Conservation (phyloP, 306 rosid genomes). For the Castanopsis chinensis region DNA sequence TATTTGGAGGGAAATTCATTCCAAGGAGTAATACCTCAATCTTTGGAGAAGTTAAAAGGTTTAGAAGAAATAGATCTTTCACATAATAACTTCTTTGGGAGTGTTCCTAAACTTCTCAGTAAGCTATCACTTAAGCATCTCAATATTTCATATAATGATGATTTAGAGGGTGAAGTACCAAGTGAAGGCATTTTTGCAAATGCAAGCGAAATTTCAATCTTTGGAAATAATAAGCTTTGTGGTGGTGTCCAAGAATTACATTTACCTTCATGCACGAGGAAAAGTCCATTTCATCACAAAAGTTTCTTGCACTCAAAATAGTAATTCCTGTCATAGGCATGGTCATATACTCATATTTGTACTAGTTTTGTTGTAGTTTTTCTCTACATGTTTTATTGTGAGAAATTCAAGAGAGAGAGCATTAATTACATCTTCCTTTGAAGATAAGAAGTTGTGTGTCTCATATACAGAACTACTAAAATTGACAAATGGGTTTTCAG, state of each 20-base stretch:
- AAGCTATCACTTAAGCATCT: constrained; percentile 19
- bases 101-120: constrained; percentile 34
- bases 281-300: not conserved
- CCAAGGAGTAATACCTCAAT: constrained; percentile 33
- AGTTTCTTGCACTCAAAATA: constrained; percentile 9
- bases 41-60: constrained; percentile 32
- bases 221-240: constrained; percentile 33
- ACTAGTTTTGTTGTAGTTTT: constrained; percentile 14
- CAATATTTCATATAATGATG: constrained; percentile 34
- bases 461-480: constrained; percentile 27
- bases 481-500: constrained; percentile 33
- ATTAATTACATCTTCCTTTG: not conserved
- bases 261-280: constrained; percentile 26
- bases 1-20: constrained; percentile 39
- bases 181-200: constrained; percentile 31
- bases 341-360: constrained; percentile 6
- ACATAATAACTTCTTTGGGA: constrained; percentile 32
- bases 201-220: constrained; percentile 12
- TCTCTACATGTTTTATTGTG: not conserved
- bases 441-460: constrained; percentile 4
- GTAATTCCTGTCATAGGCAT: constrained; percentile 17
- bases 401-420: constrained; percentile 16
- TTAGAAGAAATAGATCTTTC: constrained; percentile 35
- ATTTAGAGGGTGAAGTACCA: constrained; percentile 36
- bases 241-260: constrained; percentile 36